Conservation (phyloP, 2,329 filamentous ascomycete species). For the Plenodomus biglobosus region DNA sequence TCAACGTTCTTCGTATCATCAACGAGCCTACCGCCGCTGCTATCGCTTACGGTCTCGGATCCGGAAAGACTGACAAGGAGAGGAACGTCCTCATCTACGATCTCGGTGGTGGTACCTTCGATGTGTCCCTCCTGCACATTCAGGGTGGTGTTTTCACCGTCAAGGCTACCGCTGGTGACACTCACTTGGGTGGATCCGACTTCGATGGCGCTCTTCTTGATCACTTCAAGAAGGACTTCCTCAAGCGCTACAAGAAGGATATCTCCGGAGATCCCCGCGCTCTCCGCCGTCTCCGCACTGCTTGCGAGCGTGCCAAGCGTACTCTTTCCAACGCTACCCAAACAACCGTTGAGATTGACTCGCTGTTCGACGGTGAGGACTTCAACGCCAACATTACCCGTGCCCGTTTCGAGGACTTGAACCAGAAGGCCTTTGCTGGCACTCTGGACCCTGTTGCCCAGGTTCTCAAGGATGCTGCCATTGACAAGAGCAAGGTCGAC, state of each 20-base stretch:
- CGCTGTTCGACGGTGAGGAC: slow-evolving; percentile 96
- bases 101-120: slow-evolving; percentile 99
- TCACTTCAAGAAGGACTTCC: slow-evolving; percentile 96
- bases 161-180: slow-evolving; percentile 97
- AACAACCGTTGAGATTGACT: slow-evolving; percentile 98
- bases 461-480: slow-evolving; percentile 87
- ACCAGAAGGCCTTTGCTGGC: slow-evolving; percentile 90
- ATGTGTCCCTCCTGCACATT: slow-evolving; percentile 99
- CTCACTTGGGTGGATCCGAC: slow-evolving; percentile 91
- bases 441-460: slow-evolving; percentile 95
- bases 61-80: slow-evolving; percentile 95
- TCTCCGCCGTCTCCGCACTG: slow-evolving; percentile 91
- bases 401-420: slow-evolving; percentile 98
- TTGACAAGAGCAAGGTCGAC: slow-evolving; percentile 90
- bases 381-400: slow-evolving; percentile 97
- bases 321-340: slow-evolving; percentile 96
- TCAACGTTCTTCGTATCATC: slow-evolving; percentile 99
- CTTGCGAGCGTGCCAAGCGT: slow-evolving; percentile 99
- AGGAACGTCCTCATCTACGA: slow-evolving; percentile 99
- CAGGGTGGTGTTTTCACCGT: slow-evolving; percentile 99
- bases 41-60: slow-evolving; percentile 95
- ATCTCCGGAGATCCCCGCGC: slow-evolving; percentile 84
- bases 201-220: slow-evolving; percentile 96
- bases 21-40: slow-evolving; percentile 99
- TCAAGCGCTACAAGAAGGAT: slow-evolving; percentile 62